These are phyloP conservation scores for Phaeosphaeria sp. DNA, from an alignment of 2,329 filamentous ascomycete species.

Conservation along the genomic window DNA sequence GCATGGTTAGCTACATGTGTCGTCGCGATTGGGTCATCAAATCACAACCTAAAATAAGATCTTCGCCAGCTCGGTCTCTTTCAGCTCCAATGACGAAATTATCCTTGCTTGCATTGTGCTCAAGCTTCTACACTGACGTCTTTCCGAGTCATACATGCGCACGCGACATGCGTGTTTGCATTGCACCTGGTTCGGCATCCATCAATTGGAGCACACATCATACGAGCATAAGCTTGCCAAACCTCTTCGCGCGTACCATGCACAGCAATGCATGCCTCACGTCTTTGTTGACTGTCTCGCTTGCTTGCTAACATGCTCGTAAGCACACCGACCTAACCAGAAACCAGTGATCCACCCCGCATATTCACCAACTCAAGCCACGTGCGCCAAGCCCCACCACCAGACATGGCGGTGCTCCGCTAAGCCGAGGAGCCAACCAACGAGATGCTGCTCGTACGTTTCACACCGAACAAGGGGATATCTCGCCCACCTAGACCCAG, in stretches of 20 bases:
- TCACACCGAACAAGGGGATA: not conserved
- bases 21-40: not conserved
- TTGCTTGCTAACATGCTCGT: not conserved
- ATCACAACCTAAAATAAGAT: not conserved
- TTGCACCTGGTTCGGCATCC: not conserved
- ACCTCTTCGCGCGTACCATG: not conserved
- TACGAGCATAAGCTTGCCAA: not conserved
- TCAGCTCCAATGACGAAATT: constrained; percentile 1
- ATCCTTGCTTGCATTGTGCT: not conserved
- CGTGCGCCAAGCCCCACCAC: constrained; percentile 4
- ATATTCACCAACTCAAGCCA: constrained; percentile 14
- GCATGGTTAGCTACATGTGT: not conserved
- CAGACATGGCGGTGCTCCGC: not conserved
- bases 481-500: too few relatives aligned
- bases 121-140: not conserved
- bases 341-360: constrained; percentile 4
- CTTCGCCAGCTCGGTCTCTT: not conserved
- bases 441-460: not conserved
- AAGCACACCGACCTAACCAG: not conserved
- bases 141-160: not conserved
- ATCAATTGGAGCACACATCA: not conserved
- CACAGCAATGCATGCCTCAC: not conserved
- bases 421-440: not conserved
- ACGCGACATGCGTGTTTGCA: not conserved
- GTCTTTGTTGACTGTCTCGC: not conserved